phyloP scores from a whole-genome alignment of 1,284 basidiomycete genomes.

The Boletus sp. region DNA sequence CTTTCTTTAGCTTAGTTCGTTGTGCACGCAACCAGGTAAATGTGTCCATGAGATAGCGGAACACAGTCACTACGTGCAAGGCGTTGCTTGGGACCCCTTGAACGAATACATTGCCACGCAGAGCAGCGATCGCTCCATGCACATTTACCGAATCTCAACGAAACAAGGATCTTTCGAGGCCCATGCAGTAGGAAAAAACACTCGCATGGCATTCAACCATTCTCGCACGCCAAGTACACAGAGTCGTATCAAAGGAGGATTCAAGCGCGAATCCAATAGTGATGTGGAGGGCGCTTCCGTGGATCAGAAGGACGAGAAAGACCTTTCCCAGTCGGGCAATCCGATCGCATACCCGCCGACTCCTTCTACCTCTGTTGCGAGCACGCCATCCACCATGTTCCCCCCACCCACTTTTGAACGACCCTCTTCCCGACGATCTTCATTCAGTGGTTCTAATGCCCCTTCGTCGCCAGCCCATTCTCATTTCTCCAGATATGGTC shows the following conservation, averaged over 20 bases:
- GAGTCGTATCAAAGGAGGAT: constrained; percentile 39
- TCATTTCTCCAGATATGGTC: constrained; percentile 55
- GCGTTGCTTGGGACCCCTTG: constrained; percentile 94
- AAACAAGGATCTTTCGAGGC: constrained; percentile 80
- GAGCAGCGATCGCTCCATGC: constrained; percentile 88
- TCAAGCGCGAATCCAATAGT: constrained; percentile 71
- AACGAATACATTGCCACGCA: constrained; percentile 95
- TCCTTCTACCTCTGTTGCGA: constrained; percentile 57
- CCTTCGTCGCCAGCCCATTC: constrained; percentile 63
- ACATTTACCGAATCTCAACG: constrained; percentile 77
- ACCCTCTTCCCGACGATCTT: constrained; percentile 77
- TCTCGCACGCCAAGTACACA: constrained; percentile 62
- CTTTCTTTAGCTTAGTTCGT: constrained; percentile 5
- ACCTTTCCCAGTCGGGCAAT: constrained; percentile 21
- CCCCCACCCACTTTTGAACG: constrained; percentile 66
- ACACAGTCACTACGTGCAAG: constrained; percentile 92
- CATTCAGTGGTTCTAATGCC: constrained; percentile 80
- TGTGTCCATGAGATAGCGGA: constrained; percentile 83
- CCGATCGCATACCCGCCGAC: constrained; percentile 49
- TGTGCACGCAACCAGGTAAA: constrained; percentile 49
- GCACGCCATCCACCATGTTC: constrained; percentile 64
- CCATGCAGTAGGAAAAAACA: constrained; percentile 80
- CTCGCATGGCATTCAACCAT: constrained; percentile 64
- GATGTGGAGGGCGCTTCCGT: constrained; percentile 64
- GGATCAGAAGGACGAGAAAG: constrained; percentile 42